Evolutionary conservation across 495 filamentous ascomycete genomes (phyloP).

Genomic region (Penicillium macrosclerotiorum): DNA sequence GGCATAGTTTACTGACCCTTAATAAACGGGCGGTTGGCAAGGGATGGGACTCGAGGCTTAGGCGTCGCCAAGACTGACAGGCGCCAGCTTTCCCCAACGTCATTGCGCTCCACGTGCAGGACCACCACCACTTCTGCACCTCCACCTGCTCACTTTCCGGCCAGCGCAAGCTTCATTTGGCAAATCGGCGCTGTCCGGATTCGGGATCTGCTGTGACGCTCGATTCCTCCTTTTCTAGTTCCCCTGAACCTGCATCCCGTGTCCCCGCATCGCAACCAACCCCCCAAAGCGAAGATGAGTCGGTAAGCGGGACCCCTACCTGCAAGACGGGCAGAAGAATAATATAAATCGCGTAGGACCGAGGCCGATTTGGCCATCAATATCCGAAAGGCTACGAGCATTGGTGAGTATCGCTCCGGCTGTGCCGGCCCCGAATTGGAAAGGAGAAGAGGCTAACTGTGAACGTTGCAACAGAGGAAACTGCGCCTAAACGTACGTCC

Average conservation of each 20-base stretch:
- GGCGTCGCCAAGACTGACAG: conserved; percentile 35
- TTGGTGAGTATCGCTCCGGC: conserved; percentile 48
- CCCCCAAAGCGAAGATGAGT: conserved; percentile 41
- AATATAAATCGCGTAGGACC: conserved; percentile 55
- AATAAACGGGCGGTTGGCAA: conserved; percentile 6
- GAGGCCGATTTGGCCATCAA: conserved; percentile 93
- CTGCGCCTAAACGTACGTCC: conserved; percentile 81
- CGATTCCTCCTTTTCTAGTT: conserved; percentile 17
- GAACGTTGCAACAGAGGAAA: conserved; percentile 64
- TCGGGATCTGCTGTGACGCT: conserved; percentile 22
- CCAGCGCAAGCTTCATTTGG: conserved; percentile 13
- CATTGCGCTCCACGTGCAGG: conserved; percentile 31
- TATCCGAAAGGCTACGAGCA: conserved; percentile 94
- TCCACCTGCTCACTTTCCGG: conserved; percentile 11
- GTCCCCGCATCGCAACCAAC: conserved; percentile 15
- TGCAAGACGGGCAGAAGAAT: conserved; percentile 6
- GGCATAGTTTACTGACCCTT: too few species aligned
- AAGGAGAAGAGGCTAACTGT: conserved; percentile 25
- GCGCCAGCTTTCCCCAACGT: conserved; percentile 42
- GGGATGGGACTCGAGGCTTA: conserved; percentile 23
- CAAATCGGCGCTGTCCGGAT: conserved; percentile 21
- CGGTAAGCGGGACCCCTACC: conserved; percentile 32
- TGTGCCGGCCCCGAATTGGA: conserved; percentile 3
- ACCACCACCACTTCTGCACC: conserved; percentile 1
- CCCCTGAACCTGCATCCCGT: conserved; percentile 19